A percentile compares a stretch with the other conserved stretches of the same genome.
Evolutionary conservation across 2,329 filamentous ascomycete species (phyloP).

Genomic region (Bipolaris gigantea): DNA sequence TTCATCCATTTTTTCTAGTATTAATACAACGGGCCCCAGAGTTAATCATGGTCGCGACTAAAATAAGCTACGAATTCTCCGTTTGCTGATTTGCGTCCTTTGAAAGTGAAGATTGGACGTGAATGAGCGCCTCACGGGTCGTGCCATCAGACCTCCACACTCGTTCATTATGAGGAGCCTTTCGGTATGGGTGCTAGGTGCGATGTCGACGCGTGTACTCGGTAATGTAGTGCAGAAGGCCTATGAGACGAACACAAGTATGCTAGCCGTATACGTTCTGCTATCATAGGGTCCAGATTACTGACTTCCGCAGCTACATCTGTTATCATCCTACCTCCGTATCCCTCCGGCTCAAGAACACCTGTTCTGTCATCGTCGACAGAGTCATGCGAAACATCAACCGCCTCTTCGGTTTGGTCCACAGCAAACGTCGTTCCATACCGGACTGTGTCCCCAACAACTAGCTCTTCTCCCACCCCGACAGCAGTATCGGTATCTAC

Average conservation of each 20-base stretch:
- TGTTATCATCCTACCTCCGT: slow-evolving; percentile 15
- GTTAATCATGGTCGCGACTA: slow-evolving; percentile 9
- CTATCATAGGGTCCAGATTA: background rate
- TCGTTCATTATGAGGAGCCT: slow-evolving; percentile 22
- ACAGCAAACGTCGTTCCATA: background rate
- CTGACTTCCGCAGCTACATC: slow-evolving; percentile 16
- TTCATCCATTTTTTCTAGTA: slow-evolving; percentile 6
- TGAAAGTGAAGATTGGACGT: slow-evolving; percentile 2
- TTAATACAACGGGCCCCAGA: slow-evolving; percentile 15
- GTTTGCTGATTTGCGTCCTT: slow-evolving; percentile 8
- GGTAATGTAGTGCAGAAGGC: slow-evolving; percentile 16
- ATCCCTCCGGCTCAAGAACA: slow-evolving; percentile 14
- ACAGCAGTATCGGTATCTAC: background rate
- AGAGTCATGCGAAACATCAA: background rate
- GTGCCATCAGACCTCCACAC: slow-evolving; percentile 2
- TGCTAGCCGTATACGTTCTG: slow-evolving; percentile 1
- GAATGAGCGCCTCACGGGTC: slow-evolving; percentile 10
- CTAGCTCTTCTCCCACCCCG: background rate
- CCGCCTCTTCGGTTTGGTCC: background rate
- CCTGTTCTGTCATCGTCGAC: background rate
- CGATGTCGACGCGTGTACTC: slow-evolving; percentile 19
- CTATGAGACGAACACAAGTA: slow-evolving; percentile 15
- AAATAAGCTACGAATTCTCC: slow-evolving; percentile 11
- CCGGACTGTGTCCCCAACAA: background rate
- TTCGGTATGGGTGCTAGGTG: slow-evolving; percentile 21